Percentiles rank a stretch among this genome's conserved stretches.
phyloP scores from a whole-genome alignment of 768 basidiomycete species.

The Naganishia onofrii region DNA sequence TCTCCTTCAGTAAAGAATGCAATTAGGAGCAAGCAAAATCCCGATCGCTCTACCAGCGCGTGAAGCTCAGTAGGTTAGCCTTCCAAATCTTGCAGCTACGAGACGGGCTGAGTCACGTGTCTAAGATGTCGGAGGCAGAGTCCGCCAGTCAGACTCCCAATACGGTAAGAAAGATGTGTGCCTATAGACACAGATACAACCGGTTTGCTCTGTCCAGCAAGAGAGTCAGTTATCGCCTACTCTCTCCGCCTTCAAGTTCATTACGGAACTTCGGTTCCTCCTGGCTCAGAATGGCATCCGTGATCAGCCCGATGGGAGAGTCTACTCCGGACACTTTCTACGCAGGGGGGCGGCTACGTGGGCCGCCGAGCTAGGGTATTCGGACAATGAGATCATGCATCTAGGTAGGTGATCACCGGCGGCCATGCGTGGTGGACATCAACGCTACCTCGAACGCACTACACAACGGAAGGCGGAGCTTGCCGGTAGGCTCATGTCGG shows the following conservation, averaged over 20 bases:
- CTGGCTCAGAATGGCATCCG: neutral
- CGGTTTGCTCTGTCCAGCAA: too few relatives aligned
- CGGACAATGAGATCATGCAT: slow-evolving; percentile 19
- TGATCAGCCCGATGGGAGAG: slow-evolving; percentile 2
- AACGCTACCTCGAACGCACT: neutral
- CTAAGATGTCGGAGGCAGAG: too few relatives aligned
- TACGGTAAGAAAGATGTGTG: too few relatives aligned
- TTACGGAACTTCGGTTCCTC: neutral
- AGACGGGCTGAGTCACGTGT: too few relatives aligned
- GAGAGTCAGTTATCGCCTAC: too few relatives aligned
- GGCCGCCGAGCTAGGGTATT: slow-evolving; percentile 21
- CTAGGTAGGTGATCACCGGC: slow-evolving; percentile 18
- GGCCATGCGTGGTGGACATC: slow-evolving; percentile 1
- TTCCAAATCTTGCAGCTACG: too few relatives aligned
- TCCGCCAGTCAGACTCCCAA: too few relatives aligned
- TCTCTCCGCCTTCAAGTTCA: neutral
- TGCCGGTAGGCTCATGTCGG: neutral
- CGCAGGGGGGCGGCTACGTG: slow-evolving; percentile 28
- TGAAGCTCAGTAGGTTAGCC: too few relatives aligned
- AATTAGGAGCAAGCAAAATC: too few relatives aligned
- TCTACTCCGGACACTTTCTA: slow-evolving; percentile 21
- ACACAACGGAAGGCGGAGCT: neutral
- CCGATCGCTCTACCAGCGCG: too few relatives aligned
- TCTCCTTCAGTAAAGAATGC: too few relatives aligned
- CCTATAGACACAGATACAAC: too few relatives aligned